Evolutionary conservation across 345 rosid species (phyloP), one percentile per base, ranked within the genome.

Genomic region (Odontarrhena argentea): DNA sequence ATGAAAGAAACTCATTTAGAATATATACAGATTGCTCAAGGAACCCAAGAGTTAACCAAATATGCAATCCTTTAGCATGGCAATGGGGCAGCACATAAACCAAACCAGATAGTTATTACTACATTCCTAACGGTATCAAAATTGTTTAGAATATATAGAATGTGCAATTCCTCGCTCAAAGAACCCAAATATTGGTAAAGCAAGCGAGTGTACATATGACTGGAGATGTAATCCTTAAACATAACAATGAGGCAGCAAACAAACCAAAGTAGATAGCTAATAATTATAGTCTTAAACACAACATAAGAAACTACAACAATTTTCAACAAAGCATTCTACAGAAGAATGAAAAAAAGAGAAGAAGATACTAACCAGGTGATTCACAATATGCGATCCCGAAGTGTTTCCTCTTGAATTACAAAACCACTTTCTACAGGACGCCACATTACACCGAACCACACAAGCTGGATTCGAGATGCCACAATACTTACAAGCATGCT

Each of bases 331-430:
- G 2, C 18, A 57, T 58, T 55, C 48, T 8, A 50, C 34, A 69
- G 1, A 60, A 26, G 26, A 28, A 28, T 13, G n/a, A 26, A 15
- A 26, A 55, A 1, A 32, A 10, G 32, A 47, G 15, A 6, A 50
- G 60, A 51, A 53, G 11, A 3, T 48, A 86, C 98, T 85, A 61
- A 86, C 99, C 83, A 95, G 79, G 68, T 95, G 99, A 80, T 95
- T 95, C 55, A 95, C 99, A 10, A 95, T 95, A 80, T 95, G 99
- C 50, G 99, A 95, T 34, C 99, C 99, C 0, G 98, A 95, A 25
- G 99, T 95, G 70, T 95, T 95, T 54, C 99, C 99, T 64, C 99
- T 84, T 4, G 99, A 95, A 79, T 95, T 95, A 67, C 99, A 95
- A 68, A 95, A 95, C 99, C 99, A 95, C 78, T 95, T 95, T 55